phyloP scores from a whole-genome alignment of 768 basidiomycete species.

The Pleurotus citrinopileatus region DNA sequence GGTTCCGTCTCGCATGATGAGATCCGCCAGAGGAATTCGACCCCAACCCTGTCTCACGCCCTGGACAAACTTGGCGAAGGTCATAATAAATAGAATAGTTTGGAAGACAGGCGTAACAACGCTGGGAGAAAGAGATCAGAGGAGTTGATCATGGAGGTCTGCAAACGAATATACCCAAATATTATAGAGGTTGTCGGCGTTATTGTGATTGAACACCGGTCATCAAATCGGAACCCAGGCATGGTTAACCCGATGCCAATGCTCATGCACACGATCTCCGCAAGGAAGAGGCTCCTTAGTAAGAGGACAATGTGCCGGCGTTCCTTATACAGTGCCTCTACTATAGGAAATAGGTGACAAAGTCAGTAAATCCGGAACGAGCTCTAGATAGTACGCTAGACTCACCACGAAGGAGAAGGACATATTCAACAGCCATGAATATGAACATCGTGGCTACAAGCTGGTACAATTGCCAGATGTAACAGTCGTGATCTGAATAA shows the following conservation, averaged over 20 bases:
- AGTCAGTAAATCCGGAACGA: too few relatives aligned
- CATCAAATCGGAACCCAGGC: background rate
- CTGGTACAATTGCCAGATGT: slow-evolving; percentile 8
- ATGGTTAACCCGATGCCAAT: background rate
- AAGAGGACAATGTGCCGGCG: background rate
- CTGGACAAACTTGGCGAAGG: slow-evolving; percentile 11
- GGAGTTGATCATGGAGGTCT: too few relatives aligned
- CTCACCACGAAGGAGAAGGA: slow-evolving; percentile 6
- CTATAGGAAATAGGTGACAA: background rate
- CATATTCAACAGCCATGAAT: slow-evolving; percentile 7
- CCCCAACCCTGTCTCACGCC: slow-evolving; percentile 15
- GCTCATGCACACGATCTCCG: slow-evolving; percentile 1
- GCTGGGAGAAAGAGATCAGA: background rate
- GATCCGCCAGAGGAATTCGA: slow-evolving; percentile 1
- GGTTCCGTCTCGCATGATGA: slow-evolving; percentile 17
- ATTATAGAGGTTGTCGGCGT: slow-evolving; percentile 27
- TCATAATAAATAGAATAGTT: slow-evolving; percentile 16
- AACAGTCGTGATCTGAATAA: slow-evolving; percentile 18
- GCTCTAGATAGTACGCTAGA: background rate
- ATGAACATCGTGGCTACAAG: slow-evolving; percentile 1
- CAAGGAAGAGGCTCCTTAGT: background rate
- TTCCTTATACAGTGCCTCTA: slow-evolving; percentile 2
- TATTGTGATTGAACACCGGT: slow-evolving; percentile 4
- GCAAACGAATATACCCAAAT: slow-evolving; percentile 25
- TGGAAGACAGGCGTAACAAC: slow-evolving; percentile 11